A percentile compares a stretch with the other conserved stretches of the same genome.
phyloP scores from a whole-genome alignment of 768 basidiomycete genomes.

The Gloeopeniophorella convolvens region DNA sequence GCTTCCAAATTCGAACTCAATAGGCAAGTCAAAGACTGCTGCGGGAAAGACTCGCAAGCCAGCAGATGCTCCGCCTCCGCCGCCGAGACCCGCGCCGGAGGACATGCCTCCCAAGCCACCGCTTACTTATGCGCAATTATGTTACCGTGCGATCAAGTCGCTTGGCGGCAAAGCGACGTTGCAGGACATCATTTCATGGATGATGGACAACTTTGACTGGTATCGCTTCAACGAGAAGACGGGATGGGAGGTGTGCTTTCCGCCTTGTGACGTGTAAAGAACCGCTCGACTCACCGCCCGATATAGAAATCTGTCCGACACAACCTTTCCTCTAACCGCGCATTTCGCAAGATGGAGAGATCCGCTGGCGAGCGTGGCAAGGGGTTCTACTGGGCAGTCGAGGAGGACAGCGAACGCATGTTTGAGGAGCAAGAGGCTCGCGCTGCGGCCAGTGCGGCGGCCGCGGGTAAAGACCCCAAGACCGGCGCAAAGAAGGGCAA shows the following conservation, averaged over 20 bases:
- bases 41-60: constrained; percentile 13
- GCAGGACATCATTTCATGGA: constrained; percentile 90
- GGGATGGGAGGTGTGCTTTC: constrained; percentile 79
- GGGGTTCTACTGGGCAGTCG: constrained; percentile 91
- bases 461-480: constrained; percentile 36
- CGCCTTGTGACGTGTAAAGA: constrained; percentile 3
- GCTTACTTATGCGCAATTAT: constrained; percentile 87
- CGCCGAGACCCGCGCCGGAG: constrained; percentile 48
- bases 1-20: constrained; percentile 58
- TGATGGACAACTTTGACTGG: constrained; percentile 83
- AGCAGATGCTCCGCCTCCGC: constrained; percentile 29
- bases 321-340: constrained; percentile 87
- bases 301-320: constrained; percentile 82
- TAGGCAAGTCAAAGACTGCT: constrained; percentile 25
- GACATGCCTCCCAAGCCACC: constrained; percentile 86
- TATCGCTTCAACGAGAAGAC: constrained; percentile 76
- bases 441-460: constrained; percentile 27
- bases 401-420: constrained; percentile 60
- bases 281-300: background rate
- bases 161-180: constrained; percentile 82
- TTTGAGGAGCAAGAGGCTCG: constrained; percentile 64
- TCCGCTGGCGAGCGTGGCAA: constrained; percentile 83
- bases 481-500: constrained; percentile 55
- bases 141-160: constrained; percentile 80
- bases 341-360: constrained; percentile 87